Percentiles rank a stretch among this genome's conserved stretches.
phyloP scores from a whole-genome alignment of 192 early-diverging fungal genomes.

The Coemansia sp. region DNA sequence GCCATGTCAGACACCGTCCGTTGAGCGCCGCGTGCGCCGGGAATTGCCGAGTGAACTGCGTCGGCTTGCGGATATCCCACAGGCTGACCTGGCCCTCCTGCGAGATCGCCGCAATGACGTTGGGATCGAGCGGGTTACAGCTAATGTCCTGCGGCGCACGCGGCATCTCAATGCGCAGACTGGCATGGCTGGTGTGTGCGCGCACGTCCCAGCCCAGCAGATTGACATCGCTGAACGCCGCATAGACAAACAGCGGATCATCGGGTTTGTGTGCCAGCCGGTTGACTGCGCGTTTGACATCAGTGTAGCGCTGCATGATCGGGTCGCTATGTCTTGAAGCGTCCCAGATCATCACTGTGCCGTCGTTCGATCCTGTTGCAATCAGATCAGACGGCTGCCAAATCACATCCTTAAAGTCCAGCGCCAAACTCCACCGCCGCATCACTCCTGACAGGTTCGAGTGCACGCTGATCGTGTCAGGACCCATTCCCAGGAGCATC shows the following conservation, averaged over 20 bases:
- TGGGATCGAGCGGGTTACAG: slow-evolving; percentile 38
- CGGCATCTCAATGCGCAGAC: slow-evolving; percentile 12
- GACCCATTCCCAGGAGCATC: slow-evolving; percentile 20
- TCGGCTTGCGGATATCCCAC: slow-evolving; percentile 33
- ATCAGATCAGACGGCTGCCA: slow-evolving; percentile 46
- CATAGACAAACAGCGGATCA: slow-evolving; percentile 34
- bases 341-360: slow-evolving; percentile 42
- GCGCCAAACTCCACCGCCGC: slow-evolving; percentile 21
- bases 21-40: slow-evolving; percentile 21
- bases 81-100: slow-evolving; percentile 26
- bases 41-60: not conserved
- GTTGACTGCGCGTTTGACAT: slow-evolving; percentile 23
- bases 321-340: slow-evolving; percentile 19
- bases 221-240: slow-evolving; percentile 24
- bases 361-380: slow-evolving; percentile 35
- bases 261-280: slow-evolving; percentile 40
- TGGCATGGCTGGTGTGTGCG: slow-evolving; percentile 3
- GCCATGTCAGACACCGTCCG: slow-evolving; percentile 43
- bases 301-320: slow-evolving; percentile 23
- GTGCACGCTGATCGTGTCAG: slow-evolving; percentile 12
- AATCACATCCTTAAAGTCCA: slow-evolving; percentile 36
- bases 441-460: slow-evolving; percentile 3
- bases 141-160: slow-evolving; percentile 29
- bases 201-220: slow-evolving; percentile 41
- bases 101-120: slow-evolving; percentile 27